Evolutionary conservation across 2,329 filamentous ascomycete genomes (phyloP).

Genomic region (Alternaria triticina): DNA sequence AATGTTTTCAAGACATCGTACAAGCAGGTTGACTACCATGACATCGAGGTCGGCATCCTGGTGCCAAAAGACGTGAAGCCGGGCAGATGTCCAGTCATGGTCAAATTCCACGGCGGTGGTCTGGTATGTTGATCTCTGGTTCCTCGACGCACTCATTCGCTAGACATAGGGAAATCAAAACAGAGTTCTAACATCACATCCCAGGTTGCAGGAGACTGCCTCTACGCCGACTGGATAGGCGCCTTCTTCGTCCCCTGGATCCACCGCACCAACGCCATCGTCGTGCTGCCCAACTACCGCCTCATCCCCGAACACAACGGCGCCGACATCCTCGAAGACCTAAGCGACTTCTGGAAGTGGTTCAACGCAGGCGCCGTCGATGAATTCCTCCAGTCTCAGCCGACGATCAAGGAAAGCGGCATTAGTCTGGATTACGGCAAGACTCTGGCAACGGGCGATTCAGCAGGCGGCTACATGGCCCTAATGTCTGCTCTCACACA

Average conservation of each 20-base stretch:
- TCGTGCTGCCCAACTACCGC: constrained; percentile 58
- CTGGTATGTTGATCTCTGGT: constrained; percentile 41
- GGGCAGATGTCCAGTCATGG: constrained; percentile 49
- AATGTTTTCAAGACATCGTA: constrained; percentile 50
- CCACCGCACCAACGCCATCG: constrained; percentile 51
- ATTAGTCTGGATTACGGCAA: constrained; percentile 32
- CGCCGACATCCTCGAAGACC: constrained; percentile 55
- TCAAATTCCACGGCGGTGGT: constrained; percentile 55
- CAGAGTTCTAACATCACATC: not conserved
- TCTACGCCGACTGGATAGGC: constrained; percentile 39
- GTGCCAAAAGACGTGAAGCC: constrained; percentile 46
- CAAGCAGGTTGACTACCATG: constrained; percentile 49
- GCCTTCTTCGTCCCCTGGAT: constrained; percentile 49
- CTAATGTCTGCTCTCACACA: constrained; percentile 37
- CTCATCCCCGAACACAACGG: constrained; percentile 58
- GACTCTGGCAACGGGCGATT: constrained; percentile 45
- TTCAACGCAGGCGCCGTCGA: constrained; percentile 25
- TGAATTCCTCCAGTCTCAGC: constrained; percentile 10
- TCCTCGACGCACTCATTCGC: no score
- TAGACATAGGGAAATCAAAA: no score
- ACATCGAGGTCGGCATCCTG: constrained; percentile 48
- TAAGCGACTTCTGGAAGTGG: constrained; percentile 59
- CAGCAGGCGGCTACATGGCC: constrained; percentile 49
- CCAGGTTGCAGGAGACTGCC: constrained; percentile 34
- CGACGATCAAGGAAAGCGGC: constrained; percentile 2